Conservation (phyloP, 495 filamentous ascomycete species). For the Penicillium argentinense region DNA sequence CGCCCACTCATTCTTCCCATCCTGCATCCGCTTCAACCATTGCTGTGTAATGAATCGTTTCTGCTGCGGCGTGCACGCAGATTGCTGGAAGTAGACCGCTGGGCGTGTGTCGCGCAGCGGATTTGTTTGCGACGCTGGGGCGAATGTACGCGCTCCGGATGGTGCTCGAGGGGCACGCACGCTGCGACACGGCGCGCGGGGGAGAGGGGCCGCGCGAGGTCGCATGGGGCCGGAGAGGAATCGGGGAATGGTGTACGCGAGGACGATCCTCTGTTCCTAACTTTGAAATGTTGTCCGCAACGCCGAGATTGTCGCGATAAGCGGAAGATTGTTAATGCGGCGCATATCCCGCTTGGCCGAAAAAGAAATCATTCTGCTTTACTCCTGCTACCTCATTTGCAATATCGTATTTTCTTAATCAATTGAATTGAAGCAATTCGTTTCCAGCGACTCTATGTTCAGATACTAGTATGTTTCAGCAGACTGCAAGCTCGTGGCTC, state of each 20-base stretch:
- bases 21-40: slow-evolving; percentile 49
- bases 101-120: slow-evolving; percentile 17
- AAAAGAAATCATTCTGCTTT: too few species aligned
- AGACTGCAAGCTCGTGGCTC: too few species aligned
- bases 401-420: too few species aligned
- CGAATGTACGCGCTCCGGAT: slow-evolving; percentile 29
- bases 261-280: slow-evolving; percentile 13
- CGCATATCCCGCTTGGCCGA: not conserved
- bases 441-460: too few species aligned
- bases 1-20: slow-evolving; percentile 59
- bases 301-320: slow-evolving; percentile 30
- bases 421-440: too few species aligned
- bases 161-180: slow-evolving; percentile 9
- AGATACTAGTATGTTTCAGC: too few species aligned
- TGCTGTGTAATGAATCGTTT: slow-evolving; percentile 50
- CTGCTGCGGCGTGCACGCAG: slow-evolving; percentile 19
- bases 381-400: too few species aligned
- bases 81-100: slow-evolving; percentile 1
- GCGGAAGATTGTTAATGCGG: slow-evolving; percentile 28
- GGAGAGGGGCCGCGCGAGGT: slow-evolving; percentile 23
- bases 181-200: slow-evolving; percentile 25
- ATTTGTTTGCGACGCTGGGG: slow-evolving; percentile 24
- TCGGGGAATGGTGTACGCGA: too few species aligned
- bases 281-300: slow-evolving; percentile 9
- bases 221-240: slow-evolving; percentile 28